Base-by-base conservation (phyloP, 257 asterid species). In the Rauvolfia tetraphylla region DNA sequence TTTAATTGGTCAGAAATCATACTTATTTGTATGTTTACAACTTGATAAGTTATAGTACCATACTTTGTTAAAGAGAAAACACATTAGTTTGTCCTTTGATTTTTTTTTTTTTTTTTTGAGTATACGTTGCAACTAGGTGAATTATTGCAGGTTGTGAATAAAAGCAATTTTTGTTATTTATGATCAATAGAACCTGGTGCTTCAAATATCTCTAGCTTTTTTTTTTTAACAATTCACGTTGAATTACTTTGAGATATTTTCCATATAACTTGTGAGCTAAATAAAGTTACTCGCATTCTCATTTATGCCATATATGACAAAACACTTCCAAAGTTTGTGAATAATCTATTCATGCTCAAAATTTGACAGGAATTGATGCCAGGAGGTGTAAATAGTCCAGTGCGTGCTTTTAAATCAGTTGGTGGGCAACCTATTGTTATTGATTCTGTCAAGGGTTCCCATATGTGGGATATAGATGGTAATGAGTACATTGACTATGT, bases 331-430 rank as follows among this genome's bases (percentile, higher is more conserved):
- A 46, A 57, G 20, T 18, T 74, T 71, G 36, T 68, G 73, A 49
- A 39, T 31, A 48, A 75, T 42, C 34, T 71, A 36, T 57, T 79
- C 48, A 39, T 67, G 59, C 76, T 31, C 48, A 27, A 46, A 72
- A 75, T 41, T 67, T 78, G 74, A 67, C 86, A 95, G 99, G 99
- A 93, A 83, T 81, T 95, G 86, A 95, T 95, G 99, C 99, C 99
- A 9, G 99, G 99, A 77, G 99, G 99, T 82, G 99, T 95, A 54
- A 95, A 95, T 78, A 93, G 98, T 73, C 99, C 98, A 1, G 99
- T 95, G 9, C 98, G 99, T 72, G 99, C 99, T 81, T 95, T 95
- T 86, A 95, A 89, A 83, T 93, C 98, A 54, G 98, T 91, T 82
- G 99, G 99, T 46, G 98, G 99, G 73, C 99, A 93, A 80, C 99